phyloP scores from a whole-genome alignment of 345 rosid species.

The Eucalyptus tenuipes region DNA sequence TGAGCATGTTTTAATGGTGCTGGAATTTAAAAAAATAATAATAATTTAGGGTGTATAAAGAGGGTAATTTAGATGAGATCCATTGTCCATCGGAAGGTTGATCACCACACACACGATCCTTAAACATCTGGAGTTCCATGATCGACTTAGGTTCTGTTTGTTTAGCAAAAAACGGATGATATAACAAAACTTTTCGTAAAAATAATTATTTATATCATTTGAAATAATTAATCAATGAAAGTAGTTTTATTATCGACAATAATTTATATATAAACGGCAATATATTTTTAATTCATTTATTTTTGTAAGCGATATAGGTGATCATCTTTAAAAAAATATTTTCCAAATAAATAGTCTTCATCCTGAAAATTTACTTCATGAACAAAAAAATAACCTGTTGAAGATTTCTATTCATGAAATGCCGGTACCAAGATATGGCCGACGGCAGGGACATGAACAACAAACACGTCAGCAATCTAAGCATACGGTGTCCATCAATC shows the following conservation, averaged over 20 bases:
- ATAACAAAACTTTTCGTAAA: background rate
- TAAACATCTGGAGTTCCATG: background rate
- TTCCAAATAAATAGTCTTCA: no score
- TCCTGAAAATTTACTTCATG: background rate
- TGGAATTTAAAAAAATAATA: no score
- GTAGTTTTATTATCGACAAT: background rate
- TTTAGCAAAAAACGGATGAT: background rate
- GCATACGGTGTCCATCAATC: background rate
- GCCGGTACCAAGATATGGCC: background rate
- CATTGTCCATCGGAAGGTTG: background rate
- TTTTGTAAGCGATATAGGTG: rapidly evolving
- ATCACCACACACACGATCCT: rapidly evolving
- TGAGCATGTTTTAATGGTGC: background rate
- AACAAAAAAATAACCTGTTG: background rate
- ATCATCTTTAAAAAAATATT: background rate
- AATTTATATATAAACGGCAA: no score
- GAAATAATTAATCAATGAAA: background rate
- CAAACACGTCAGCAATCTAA: background rate
- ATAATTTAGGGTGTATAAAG: background rate
- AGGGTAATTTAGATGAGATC: background rate
- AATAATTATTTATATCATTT: background rate
- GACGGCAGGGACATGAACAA: background rate
- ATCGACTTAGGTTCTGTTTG: background rate
- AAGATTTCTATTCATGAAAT: background rate
- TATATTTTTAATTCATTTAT: no score